Percentiles rank a stretch among this genome's conserved stretches.
phyloP scores from a whole-genome alignment of 768 basidiomycete genomes.

The Pleurotus eryngii region DNA sequence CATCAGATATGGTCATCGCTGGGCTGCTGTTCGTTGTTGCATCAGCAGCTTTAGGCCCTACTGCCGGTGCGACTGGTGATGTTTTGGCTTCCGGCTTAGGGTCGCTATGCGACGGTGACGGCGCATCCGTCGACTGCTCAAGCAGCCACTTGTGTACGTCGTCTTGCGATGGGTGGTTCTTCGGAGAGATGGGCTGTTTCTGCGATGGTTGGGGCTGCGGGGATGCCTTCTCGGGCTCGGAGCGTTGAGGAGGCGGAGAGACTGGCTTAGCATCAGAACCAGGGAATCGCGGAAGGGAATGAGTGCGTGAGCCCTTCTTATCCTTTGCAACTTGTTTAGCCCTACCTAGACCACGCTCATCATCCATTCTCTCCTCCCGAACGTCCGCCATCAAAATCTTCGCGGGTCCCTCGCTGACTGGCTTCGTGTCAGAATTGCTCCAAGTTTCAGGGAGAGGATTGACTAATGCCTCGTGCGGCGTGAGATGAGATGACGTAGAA shows the following conservation, averaged over 20 bases:
- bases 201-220: slow-evolving; percentile 9
- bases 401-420: background rate
- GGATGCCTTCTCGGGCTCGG: slow-evolving; percentile 2
- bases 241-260: background rate
- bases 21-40: slow-evolving; percentile 4
- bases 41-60: slow-evolving; percentile 12
- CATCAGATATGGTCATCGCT: slow-evolving; percentile 14
- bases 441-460: background rate
- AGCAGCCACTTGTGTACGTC: slow-evolving; percentile 63
- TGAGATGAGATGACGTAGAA: background rate
- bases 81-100: slow-evolving; percentile 8
- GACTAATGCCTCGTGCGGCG: slow-evolving; percentile 1
- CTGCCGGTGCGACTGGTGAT: slow-evolving; percentile 20
- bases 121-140: slow-evolving; percentile 45
- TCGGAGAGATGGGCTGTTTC: slow-evolving; percentile 4
- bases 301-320: slow-evolving; percentile 8
- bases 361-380: background rate
- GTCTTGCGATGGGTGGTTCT: slow-evolving; percentile 31
- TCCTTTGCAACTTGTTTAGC: slow-evolving; percentile 9
- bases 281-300: slow-evolving; percentile 1
- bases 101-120: slow-evolving; percentile 14
- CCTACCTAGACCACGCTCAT: slow-evolving; percentile 2
- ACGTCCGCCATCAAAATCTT: background rate
- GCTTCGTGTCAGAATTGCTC: background rate
- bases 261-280: background rate